These are phyloP conservation scores for Lecanosticta acicola DNA, from an alignment of 2,329 filamentous ascomycete species.

Conservation along the genomic window DNA sequence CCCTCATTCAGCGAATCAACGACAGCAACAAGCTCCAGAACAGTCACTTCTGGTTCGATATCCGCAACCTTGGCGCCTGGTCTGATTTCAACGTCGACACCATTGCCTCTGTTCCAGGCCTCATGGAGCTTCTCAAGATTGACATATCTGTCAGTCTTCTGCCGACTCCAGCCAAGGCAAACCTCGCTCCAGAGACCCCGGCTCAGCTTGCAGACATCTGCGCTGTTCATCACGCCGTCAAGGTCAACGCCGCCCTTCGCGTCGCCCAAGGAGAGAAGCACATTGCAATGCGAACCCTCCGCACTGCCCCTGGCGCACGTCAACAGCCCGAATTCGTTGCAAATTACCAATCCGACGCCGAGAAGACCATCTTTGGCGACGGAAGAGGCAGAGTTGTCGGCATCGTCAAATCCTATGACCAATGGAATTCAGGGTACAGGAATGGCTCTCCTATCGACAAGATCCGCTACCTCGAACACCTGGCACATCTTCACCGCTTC, in stretches of 20 bases:
- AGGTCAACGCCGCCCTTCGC: constrained; percentile 77
- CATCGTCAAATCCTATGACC: constrained; percentile 84
- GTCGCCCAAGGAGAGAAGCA: constrained; percentile 69
- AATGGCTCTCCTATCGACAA: constrained; percentile 76
- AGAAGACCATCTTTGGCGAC: constrained; percentile 45
- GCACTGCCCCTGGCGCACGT: constrained; percentile 35
- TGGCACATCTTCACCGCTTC: constrained; percentile 78
- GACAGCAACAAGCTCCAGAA: constrained; percentile 65
- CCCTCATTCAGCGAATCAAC: constrained; percentile 67
- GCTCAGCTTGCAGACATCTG: constrained; percentile 69
- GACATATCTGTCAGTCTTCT: constrained; percentile 58
- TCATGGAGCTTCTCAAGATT: constrained; percentile 62
- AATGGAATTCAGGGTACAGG: constrained; percentile 94
- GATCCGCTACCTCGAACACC: constrained; percentile 80
- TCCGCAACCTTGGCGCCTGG: constrained; percentile 82
- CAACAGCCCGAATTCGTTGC: constrained; percentile 62
- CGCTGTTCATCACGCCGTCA: constrained; percentile 71
- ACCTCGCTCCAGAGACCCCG: constrained; percentile 65
- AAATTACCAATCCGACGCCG: constrained; percentile 51
- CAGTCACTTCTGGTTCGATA: constrained; percentile 94
- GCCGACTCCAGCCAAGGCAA: constrained; percentile 51
- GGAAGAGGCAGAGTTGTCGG: constrained; percentile 62
- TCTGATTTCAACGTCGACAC: constrained; percentile 67
- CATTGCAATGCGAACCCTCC: constrained; percentile 42
- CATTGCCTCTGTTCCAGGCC: constrained; percentile 66